Percentiles rank a stretch among this genome's conserved stretches.
Evolutionary conservation across 352 stramenopile genomes (phyloP).

Genomic region (Phytophthora sojae): DNA sequence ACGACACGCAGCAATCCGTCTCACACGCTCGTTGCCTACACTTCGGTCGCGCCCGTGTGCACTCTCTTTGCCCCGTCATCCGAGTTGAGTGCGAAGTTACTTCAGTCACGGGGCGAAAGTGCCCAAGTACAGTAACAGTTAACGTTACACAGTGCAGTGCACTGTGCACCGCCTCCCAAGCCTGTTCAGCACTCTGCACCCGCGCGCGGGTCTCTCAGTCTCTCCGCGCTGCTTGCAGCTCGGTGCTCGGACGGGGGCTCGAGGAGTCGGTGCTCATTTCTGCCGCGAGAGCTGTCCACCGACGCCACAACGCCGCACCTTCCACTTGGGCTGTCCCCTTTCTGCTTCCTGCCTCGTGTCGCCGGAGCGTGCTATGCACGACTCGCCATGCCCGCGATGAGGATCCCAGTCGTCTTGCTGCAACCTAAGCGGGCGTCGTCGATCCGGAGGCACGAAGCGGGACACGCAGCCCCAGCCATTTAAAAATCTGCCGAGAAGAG

Average conservation of each 20-base stretch:
- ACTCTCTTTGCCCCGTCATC: slow-evolving; percentile 38
- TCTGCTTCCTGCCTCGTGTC: slow-evolving; percentile 25
- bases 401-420: slow-evolving; percentile 40
- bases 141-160: no score
- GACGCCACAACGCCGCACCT: slow-evolving; percentile 29
- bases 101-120: no score
- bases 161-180: slow-evolving; percentile 16
- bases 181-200: slow-evolving; percentile 19
- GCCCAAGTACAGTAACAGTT: background rate
- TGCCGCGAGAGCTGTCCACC: slow-evolving; percentile 9
- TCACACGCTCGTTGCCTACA: slow-evolving; percentile 9
- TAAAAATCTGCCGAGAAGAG: slow-evolving; percentile 28
- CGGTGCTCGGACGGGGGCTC: slow-evolving; percentile 26
- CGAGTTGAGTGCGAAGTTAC: slow-evolving; percentile 23
- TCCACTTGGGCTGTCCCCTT: slow-evolving; percentile 33
- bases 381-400: slow-evolving; percentile 25
- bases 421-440: slow-evolving; percentile 29
- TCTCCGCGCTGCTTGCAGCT: slow-evolving; percentile 27
- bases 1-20: slow-evolving; percentile 4
- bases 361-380: slow-evolving; percentile 32
- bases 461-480: slow-evolving; percentile 25
- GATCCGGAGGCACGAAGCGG: slow-evolving; percentile 23
- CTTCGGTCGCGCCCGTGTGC: slow-evolving; percentile 14
- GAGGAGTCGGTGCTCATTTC: slow-evolving; percentile 3
- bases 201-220: background rate